phyloP scores from a whole-genome alignment of 768 basidiomycete genomes.

The Trametes villosa region DNA sequence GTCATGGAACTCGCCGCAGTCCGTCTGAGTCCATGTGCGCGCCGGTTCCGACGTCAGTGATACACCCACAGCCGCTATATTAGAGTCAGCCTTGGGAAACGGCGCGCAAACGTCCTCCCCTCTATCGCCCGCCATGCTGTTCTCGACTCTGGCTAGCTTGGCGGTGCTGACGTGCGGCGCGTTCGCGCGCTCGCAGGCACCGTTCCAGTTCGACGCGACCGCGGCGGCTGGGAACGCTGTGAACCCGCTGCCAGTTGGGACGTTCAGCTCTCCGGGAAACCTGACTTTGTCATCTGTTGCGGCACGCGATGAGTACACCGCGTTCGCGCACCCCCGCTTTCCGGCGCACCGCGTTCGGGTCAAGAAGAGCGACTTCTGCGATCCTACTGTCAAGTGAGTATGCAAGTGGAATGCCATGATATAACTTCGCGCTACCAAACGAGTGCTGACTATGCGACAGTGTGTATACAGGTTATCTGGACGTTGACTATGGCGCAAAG shows the following conservation, averaged over 20 bases:
- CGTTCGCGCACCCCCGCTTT: slow-evolving; percentile 48
- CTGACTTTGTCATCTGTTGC: slow-evolving; percentile 32
- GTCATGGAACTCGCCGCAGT: neutral
- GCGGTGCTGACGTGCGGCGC: neutral
- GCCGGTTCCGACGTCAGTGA: too few relatives aligned
- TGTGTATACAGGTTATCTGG: slow-evolving; percentile 51
- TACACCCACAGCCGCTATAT: too few relatives aligned
- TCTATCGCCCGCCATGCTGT: slow-evolving; percentile 10
- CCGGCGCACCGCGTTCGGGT: slow-evolving; percentile 60
- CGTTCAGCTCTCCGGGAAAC: slow-evolving; percentile 5
- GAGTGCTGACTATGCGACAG: slow-evolving; percentile 29
- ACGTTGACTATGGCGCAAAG: slow-evolving; percentile 52
- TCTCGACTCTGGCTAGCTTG: slow-evolving; percentile 3
- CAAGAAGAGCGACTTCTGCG: slow-evolving; percentile 65
- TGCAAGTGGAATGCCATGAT: neutral
- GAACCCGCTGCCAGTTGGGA: neutral
- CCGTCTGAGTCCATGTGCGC: neutral
- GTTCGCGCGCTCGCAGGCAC: slow-evolving; percentile 5
- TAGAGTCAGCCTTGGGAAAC: too few relatives aligned
- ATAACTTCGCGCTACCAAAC: neutral
- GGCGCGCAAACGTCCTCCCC: too few relatives aligned
- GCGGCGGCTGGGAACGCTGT: neutral
- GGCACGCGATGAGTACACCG: slow-evolving; percentile 28
- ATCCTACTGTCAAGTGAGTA: slow-evolving; percentile 61
- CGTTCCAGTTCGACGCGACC: neutral